Percentiles rank a stretch among this genome's conserved stretches.
These are phyloP conservation scores for Solanum arcanum DNA, from an alignment of 257 asterid species.

Conservation along the genomic window DNA sequence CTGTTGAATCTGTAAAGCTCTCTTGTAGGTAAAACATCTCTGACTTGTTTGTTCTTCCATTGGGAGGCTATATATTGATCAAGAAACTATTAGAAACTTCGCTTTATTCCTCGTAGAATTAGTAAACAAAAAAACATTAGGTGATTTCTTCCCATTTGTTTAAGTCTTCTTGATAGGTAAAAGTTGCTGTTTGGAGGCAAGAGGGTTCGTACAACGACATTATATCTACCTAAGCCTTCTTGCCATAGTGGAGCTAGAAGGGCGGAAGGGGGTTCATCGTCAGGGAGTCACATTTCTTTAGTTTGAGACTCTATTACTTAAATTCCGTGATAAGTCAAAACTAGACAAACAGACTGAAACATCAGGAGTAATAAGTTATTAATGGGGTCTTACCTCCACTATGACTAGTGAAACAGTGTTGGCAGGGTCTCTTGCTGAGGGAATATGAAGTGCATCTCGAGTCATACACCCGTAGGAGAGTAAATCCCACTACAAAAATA, in stretches of 20 bases:
- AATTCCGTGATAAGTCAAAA: not conserved
- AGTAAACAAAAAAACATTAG: not conserved
- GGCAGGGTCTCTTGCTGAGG: conserved; percentile 29
- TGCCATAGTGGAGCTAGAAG: not conserved
- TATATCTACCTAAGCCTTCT: not conserved
- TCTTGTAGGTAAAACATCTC: conserved; percentile 32
- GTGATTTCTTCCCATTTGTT: not conserved
- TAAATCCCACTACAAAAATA: conserved; percentile 37
- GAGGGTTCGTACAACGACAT: no score
- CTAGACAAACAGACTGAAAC: not conserved
- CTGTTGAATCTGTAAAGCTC: conserved; percentile 28
- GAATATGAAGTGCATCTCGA: conserved; percentile 14
- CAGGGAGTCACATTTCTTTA: not conserved
- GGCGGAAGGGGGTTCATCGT: not conserved
- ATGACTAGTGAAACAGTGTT: conserved; percentile 23
- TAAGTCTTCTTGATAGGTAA: not conserved
- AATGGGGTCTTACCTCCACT: conserved; percentile 20
- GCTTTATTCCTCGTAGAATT: not conserved
- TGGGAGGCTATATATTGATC: conserved; percentile 13
- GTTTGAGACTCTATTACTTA: not conserved
- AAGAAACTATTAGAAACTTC: not conserved
- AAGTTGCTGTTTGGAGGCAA: not conserved
- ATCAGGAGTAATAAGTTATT: no score
- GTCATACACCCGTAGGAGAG: conserved; percentile 26
- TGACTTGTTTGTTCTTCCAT: not conserved